Conservation (phyloP, 352 stramenopile species). For the Phytophthora tentaculata region DNA sequence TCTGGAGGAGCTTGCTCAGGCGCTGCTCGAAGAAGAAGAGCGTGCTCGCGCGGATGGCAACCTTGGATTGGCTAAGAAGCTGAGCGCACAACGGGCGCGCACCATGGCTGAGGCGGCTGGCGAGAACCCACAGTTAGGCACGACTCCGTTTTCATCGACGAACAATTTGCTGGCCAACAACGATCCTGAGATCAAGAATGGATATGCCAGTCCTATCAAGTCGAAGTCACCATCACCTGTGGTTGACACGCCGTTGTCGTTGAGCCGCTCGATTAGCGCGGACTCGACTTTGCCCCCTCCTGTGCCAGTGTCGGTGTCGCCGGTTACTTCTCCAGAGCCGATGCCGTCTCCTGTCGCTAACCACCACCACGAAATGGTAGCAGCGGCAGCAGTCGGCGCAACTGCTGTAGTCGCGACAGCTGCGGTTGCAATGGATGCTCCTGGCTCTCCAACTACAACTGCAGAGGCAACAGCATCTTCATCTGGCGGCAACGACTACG, state of each 20-base stretch:
- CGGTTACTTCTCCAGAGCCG: slow-evolving; percentile 25
- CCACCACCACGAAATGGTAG: slow-evolving; percentile 19
- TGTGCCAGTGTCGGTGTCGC: slow-evolving; percentile 26
- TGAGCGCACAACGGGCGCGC: slow-evolving; percentile 76
- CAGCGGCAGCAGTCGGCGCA: slow-evolving; percentile 17
- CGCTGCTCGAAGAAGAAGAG: slow-evolving; percentile 80
- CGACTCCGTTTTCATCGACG: slow-evolving; percentile 54
- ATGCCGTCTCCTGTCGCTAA: slow-evolving; percentile 31
- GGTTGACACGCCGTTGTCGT: slow-evolving; percentile 28
- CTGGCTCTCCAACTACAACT: slow-evolving; percentile 40
- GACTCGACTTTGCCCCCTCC: slow-evolving; percentile 34
- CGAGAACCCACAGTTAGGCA: slow-evolving; percentile 40
- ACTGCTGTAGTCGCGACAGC: slow-evolving; percentile 8
- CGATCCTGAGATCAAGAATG: slow-evolving; percentile 32
- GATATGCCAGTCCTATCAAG: slow-evolving; percentile 28
- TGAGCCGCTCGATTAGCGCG: slow-evolving; percentile 53
- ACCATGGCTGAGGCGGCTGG: slow-evolving; percentile 68
- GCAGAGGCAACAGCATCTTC: slow-evolving; percentile 43
- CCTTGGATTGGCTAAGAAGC: slow-evolving; percentile 73
- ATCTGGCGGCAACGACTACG: slow-evolving; percentile 69
- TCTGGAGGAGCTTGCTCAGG: slow-evolving; percentile 82
- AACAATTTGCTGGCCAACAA: slow-evolving; percentile 40
- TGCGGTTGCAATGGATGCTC: slow-evolving; percentile 19
- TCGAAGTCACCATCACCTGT: slow-evolving; percentile 22
- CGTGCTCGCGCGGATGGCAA: slow-evolving; percentile 82